phyloP scores from a whole-genome alignment of 2,329 filamentous ascomycete genomes.

The Aspergillus pseudotamarii region DNA sequence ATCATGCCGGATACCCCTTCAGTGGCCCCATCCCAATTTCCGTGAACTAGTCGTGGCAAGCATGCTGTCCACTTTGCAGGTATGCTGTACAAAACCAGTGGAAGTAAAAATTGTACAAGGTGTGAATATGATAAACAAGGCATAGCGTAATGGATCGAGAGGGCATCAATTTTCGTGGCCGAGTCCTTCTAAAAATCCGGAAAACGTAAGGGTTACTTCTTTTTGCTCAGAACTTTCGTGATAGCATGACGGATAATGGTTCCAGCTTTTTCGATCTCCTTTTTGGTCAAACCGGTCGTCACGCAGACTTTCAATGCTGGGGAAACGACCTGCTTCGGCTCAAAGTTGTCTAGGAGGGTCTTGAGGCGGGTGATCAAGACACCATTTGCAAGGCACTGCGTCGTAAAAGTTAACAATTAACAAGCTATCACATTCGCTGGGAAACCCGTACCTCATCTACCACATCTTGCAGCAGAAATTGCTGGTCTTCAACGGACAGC shows the following conservation, averaged over 20 bases:
- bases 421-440: background rate
- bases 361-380: slow-evolving; percentile 89
- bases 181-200: slow-evolving; percentile 12
- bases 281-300: slow-evolving; percentile 83
- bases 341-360: slow-evolving; percentile 68
- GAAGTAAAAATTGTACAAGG: slow-evolving; percentile 12
- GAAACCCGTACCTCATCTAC: slow-evolving; percentile 81
- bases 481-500: slow-evolving; percentile 74
- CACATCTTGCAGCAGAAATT: slow-evolving; percentile 80
- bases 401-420: background rate
- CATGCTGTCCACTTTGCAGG: background rate
- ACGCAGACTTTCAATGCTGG: slow-evolving; percentile 89
- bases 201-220: slow-evolving; percentile 41
- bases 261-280: slow-evolving; percentile 94
- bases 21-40: slow-evolving; percentile 2
- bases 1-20: background rate
- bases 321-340: slow-evolving; percentile 69
- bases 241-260: slow-evolving; percentile 86
- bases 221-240: slow-evolving; percentile 78
- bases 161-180: slow-evolving; percentile 25
- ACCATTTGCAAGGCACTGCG: slow-evolving; percentile 77
- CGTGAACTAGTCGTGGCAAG: background rate
- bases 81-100: slow-evolving; percentile 20
- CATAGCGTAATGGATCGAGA: slow-evolving; percentile 1
- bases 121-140: slow-evolving; percentile 5